Evolutionary conservation across 140 eudicot genomes (phyloP), one percentile per base, ranked within the genome.

Genomic region (Senecio squalidus): DNA sequence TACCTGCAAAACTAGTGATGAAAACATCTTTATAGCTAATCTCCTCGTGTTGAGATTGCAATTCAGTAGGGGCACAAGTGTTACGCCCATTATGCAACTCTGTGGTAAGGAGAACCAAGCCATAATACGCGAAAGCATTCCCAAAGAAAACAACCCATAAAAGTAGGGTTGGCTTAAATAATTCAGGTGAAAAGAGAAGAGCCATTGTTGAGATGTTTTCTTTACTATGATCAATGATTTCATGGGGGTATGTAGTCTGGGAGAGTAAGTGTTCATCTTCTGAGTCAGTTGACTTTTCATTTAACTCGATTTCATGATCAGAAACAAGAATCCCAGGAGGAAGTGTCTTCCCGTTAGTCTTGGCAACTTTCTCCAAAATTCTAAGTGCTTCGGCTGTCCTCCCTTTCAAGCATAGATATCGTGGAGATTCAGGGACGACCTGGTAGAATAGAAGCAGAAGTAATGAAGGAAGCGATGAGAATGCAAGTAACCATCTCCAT

Each of bases 1-100:
- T 80, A 86, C 94, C 89, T 61, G 96, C 96, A 70, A 87, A 87
- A 68, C 96, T 87, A 29, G 96, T 80, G 58, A 87, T 83, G 71
- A 87, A 83, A 14, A 83, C 80, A 58, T 83, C 81, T 74, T 27
- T 67, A 68, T 83, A 83, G 70, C 74, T 80, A 57, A 87, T 60
- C 7, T 71, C 79, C 70, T 60, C 76, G 27, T 13, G 76, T 17
- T 44, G 45, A 38, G 85, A 27, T 38, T 49, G 78, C 18, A 46
- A 13, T 29, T 49, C 69, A 28, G 4, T 51, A 0, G 20, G 49
- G 2, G 16, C 63, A 64, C 94, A 87, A 24, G 21, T 70, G 62
- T 58, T 83, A 21, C 62, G 78, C 14, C 66, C 71, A 47, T 64
- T 78, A 29, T 76, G 84, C 75, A 88, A 73, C 74, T 78, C 89